Evolutionary conservation across 169 alveolate genomes (phyloP), one percentile per base, ranked within the genome.

Genomic region (Plasmodium yoelii): DNA sequence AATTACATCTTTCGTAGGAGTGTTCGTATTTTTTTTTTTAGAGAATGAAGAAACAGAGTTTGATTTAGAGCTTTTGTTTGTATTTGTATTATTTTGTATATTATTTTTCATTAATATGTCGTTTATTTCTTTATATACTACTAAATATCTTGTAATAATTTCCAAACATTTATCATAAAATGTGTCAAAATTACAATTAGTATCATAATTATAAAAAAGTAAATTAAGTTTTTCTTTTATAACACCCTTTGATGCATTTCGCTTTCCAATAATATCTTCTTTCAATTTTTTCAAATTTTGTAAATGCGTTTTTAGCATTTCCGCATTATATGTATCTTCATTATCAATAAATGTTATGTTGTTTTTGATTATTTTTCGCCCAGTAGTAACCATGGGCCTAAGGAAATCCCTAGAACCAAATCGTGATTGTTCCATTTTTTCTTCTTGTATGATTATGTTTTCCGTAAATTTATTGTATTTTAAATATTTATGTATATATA

Each of bases 121-220:
- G 47, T 82, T 67, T 53, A 82, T 55, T 69, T 86, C 75, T 57
- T 86, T 86, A 60, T 86, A 86, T 6, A 64, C 26, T 9, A 47
- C 1, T 55, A 86, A 71, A 42, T 86, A 86, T 63, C 80, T 63
- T 34, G 60, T 19, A 26, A 86, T 69, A 53, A 86, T 86, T 56
- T 70, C 51, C 51, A 86, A 57, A 46, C 91, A 86, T 22, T 86
- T 86, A 86, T 86, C 91, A 28, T 70, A 86, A n/a, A 71, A 57
- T 46, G 2, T 19, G 42, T 86, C 91, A 44, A 86, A 71, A 69
- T 86, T 69, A 46, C 84, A 67, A 55, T 64, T 82, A 0, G 46
- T 82, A 8, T 12, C 51, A 12, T 24, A 39, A 13, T 82, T 18
- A 67, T 26, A n/a, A 47, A 65, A 65, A 60, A 80, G 34, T 5